A percentile compares a stretch with the other conserved stretches of the same genome.
Conservation (phyloP, 2,329 filamentous ascomycete genomes). For the Chaetomiaceae sp. region DNA sequence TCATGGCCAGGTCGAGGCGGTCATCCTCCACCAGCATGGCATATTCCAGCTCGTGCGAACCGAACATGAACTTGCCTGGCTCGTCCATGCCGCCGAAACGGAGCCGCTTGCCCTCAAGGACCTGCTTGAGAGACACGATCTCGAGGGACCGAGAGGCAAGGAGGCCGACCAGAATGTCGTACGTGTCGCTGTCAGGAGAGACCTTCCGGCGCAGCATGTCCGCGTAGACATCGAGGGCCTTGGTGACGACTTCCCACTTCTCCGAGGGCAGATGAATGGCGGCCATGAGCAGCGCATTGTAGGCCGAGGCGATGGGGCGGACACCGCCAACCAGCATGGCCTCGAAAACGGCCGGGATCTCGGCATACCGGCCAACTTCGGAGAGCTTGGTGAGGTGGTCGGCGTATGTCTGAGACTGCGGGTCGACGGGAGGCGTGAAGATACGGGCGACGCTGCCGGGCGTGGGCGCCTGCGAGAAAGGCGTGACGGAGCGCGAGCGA, state of each 20-base stretch:
- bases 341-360: slow-evolving; percentile 89
- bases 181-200: slow-evolving; percentile 75
- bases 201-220: slow-evolving; percentile 90
- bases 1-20: slow-evolving; percentile 75
- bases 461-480: slow-evolving; percentile 38
- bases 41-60: slow-evolving; percentile 79
- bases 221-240: slow-evolving; percentile 89
- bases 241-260: slow-evolving; percentile 78
- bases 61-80: slow-evolving; percentile 78
- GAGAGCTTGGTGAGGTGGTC: slow-evolving; percentile 72
- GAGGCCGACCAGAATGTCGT: slow-evolving; percentile 78
- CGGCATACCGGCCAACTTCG: slow-evolving; percentile 65
- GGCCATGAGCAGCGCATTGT: slow-evolving; percentile 82
- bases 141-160: slow-evolving; percentile 76
- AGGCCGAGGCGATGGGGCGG: slow-evolving; percentile 75
- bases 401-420: slow-evolving; percentile 65
- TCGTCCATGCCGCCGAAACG: slow-evolving; percentile 83
- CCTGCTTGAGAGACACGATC: slow-evolving; percentile 64
- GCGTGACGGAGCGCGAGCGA: slow-evolving; percentile 37
- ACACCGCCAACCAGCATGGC: slow-evolving; percentile 78
- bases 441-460: slow-evolving; percentile 46
- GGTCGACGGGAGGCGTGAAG: slow-evolving; percentile 55
- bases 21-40: slow-evolving; percentile 84
- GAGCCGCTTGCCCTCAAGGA: slow-evolving; percentile 71
- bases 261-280: slow-evolving; percentile 75